Base-by-base conservation (phyloP, 441 rosid species). In the Breynia disticha region DNA sequence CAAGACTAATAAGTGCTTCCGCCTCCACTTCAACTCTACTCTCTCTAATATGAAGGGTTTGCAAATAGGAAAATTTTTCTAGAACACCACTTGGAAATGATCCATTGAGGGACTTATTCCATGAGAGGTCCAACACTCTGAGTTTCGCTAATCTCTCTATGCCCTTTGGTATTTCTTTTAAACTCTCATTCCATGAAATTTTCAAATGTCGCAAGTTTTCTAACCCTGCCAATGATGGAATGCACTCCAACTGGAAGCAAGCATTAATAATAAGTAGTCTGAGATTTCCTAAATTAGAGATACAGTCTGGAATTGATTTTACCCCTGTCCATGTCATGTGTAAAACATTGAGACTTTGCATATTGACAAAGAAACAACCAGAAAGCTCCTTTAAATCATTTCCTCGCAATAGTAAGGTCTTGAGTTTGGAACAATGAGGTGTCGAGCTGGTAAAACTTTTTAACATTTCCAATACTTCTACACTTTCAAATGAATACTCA, bases 341-440 rank as follows among this genome's bases (percentile, higher is more conserved):
- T 1, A 4, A n/a, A 46, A 46, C 20, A 16, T 0, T 46, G 50
- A 46, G 50, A 9, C 18, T 19, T 9, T 0, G 12, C 50, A 46
- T 46, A 18, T 46, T 16, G 8, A 12, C 20, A 19, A 46, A 46
- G 19, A 46, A 16, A 46, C 20, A 1, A 46, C 20, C 0, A 16
- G 19, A 2, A 9, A 46, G 8, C 8, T 46, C 50, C 1, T 20
- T 46, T 5, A 46, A 0, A 16, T 0, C 0, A 20, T 56, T 62
- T 1, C 18, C 0, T 1, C 16, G 39, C 49, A 71, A 17, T 42
- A 59, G 17, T 16, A 66, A 49, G n/a, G 54, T 60, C 14, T 43
- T 24, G 18, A 63, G 57, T 13, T 4, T 45, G 11, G 46, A 55
- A n/a, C 59, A 62, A 13, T 43, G 38, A 16, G 62, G 54, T 17